Percentiles rank a stretch among this genome's conserved stretches.
These are phyloP conservation scores for Penicillium bovifimosum DNA, from an alignment of 495 filamentous ascomycete species.

Conservation along the genomic window DNA sequence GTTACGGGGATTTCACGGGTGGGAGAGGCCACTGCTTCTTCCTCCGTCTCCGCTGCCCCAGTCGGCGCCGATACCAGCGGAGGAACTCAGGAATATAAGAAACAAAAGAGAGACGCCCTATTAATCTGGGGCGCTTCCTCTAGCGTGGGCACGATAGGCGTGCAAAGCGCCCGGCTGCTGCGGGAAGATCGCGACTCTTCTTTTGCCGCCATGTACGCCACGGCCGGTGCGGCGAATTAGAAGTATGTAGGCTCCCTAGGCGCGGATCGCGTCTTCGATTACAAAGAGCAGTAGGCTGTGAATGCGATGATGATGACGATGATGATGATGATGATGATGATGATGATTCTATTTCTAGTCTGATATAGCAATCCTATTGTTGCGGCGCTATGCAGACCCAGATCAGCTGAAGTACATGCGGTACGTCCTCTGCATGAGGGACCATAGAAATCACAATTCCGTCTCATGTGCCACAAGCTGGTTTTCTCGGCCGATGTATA, in stretches of 20 bases:
- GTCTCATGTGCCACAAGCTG: no score
- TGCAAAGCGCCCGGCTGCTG: constrained; percentile 39
- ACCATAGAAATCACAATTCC: no score
- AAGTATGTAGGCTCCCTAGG: constrained; percentile 41
- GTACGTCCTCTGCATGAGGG: no score
- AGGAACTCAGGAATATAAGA: neutral
- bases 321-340: no score
- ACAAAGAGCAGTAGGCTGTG: constrained; percentile 37
- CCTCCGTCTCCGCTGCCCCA: neutral
- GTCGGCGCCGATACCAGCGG: neutral
- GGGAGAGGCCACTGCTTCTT: constrained; percentile 12
- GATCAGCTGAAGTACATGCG: no score
- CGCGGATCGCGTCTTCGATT: no score
- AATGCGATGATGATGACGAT: no score
- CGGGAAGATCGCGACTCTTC: constrained; percentile 26
- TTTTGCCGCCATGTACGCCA: constrained; percentile 39
- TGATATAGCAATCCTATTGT: no score
- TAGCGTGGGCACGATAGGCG: constrained; percentile 39
- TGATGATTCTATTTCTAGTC: no score
- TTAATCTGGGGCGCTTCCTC: constrained; percentile 47
- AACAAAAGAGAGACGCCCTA: constrained; percentile 24
- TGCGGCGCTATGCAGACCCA: no score
- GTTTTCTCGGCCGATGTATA: no score
- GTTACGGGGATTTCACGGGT: constrained; percentile 23
- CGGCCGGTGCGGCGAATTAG: constrained; percentile 43